Base-by-base conservation (phyloP, 805 yeast genomes). In the Ogataea paraovalis region DNA sequence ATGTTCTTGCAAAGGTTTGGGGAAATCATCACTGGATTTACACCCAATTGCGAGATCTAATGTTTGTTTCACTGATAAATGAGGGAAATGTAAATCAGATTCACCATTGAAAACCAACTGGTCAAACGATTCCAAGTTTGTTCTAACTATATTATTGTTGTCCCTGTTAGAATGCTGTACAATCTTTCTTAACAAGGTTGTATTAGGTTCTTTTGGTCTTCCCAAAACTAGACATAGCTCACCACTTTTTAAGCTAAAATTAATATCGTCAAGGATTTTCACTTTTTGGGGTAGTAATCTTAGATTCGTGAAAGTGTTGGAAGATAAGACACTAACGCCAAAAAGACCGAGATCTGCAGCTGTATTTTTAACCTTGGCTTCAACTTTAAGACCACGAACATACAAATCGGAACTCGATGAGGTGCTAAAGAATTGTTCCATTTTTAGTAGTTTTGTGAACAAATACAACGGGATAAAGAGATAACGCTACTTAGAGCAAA, bases 181-280 rank as follows among this genome's bases (percentile, higher is more conserved):
- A 44, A 83, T 64, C 2, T 83, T 73, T 52, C 79, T 77, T 59
- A 83, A 66, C 40, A 83, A 68, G 1, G 85, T 74, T 2, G 89
- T 78, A 59, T 88, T 83, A 21, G 90, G 88, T 19, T 89, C 79
- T 51, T 89, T 87, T 2, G 90, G 88, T 49, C 83, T 73, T 22
- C 85, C 86, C 30, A 81, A 62, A 3, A 83, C 87, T 41, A 83
- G 65, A 22, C 80, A 70, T 80, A 82, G 75, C 52, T 83, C 87
- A 48, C 87, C 86, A 1, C 83, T 74, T 9, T 38, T 36, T 12
- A 49, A 61, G 20, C 65, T 62, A 52, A 71, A 69, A 21, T 67
- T 58, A 48, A 67, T 53, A 32, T 67, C 59, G 42, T 66, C 66
- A 39, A 71, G 61, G 41, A 71, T 62, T 20, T 53, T 42, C 10